Conservation (phyloP, 306 rosid species). For the Vigna radiata region DNA sequence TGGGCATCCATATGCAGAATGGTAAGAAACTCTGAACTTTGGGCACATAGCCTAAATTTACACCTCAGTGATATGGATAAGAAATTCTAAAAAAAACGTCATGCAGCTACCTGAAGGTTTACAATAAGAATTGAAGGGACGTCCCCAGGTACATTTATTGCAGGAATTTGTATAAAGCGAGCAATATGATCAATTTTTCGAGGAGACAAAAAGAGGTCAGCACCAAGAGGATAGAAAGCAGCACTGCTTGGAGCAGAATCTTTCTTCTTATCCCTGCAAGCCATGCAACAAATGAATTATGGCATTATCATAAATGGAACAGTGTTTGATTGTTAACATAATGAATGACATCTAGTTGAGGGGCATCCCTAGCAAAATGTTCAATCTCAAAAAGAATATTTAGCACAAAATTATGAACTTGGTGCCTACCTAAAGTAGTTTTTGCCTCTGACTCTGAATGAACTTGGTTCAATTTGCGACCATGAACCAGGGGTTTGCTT, state of each 20-base stretch:
- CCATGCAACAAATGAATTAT: slow-evolving; percentile 40
- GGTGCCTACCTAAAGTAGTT: slow-evolving; percentile 72
- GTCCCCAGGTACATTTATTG: slow-evolving; percentile 65
- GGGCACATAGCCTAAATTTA: background rate
- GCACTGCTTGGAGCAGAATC: slow-evolving; percentile 75
- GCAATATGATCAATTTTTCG: slow-evolving; percentile 91
- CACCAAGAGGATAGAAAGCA: slow-evolving; percentile 87
- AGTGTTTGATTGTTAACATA: background rate
- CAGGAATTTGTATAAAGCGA: slow-evolving; percentile 93
- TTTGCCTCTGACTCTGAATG: slow-evolving; percentile 88
- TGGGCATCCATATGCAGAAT: background rate
- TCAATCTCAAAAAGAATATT: slow-evolving; percentile 5
- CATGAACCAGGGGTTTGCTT: slow-evolving; percentile 80
- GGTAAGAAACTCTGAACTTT: background rate
- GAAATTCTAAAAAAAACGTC: slow-evolving; percentile 10
- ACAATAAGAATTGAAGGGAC: slow-evolving; percentile 84
- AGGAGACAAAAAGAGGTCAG: slow-evolving; percentile 76
- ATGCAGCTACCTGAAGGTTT: slow-evolving; percentile 77
- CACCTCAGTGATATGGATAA: slow-evolving; percentile 24
- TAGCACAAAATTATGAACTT: background rate
- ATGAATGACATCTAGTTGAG: slow-evolving; percentile 1
- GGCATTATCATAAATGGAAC: slow-evolving; percentile 28
- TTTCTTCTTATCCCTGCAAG: slow-evolving; percentile 93
- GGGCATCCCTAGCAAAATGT: slow-evolving; percentile 34
- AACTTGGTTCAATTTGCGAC: slow-evolving; percentile 84